Evolutionary conservation across 805 yeast genomes (phyloP), one percentile per base, ranked within the genome.

Genomic region (Candida ulmi): DNA sequence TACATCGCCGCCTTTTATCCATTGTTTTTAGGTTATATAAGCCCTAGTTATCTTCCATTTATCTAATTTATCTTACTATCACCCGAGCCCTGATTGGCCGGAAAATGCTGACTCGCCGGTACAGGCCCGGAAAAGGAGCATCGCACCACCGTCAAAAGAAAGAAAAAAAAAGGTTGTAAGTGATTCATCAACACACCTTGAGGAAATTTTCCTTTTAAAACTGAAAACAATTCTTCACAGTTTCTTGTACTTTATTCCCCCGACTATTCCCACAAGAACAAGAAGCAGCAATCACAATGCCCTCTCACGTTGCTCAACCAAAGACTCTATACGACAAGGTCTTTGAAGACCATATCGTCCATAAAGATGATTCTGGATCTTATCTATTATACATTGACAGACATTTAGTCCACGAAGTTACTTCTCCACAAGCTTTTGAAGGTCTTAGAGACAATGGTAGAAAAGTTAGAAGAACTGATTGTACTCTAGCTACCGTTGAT

Each of bases 351-450:
- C 98, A 93, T 61, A 69, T 91, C 42, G 99, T 93, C 50, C 90
- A 88, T 66, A 72, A 78, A 58, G 95, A 88, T 52, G 91, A 86
- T 39, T 77, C 87, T 27, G 95, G 95, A 21, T 88, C 96, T 17
- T 83, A 76, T 59, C 72, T 93, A 46, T 66, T 93, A 45, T 93
- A 87, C 65, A 91, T 93, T 44, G 99, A 93, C 67, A 86, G 99
- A 67, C 99, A 93, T 65, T 72, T 93, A 51, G 96, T 93, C 37
- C 99, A 93, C 64, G 99, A 93, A 68, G 99, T 93, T 38, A 93
- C 99, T 2, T 91, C 98, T 23, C 99, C 99, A 27, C 99, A 93
- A 66, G 99, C 99, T 11, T 93, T 93, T 59, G 99, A 93, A 68
- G 99, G 99, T 37, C 75, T 93, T 54, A 76, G 72, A 47, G 83